Conservation (phyloP, 805 yeast genomes). For the Priceomyces melissophilus region DNA sequence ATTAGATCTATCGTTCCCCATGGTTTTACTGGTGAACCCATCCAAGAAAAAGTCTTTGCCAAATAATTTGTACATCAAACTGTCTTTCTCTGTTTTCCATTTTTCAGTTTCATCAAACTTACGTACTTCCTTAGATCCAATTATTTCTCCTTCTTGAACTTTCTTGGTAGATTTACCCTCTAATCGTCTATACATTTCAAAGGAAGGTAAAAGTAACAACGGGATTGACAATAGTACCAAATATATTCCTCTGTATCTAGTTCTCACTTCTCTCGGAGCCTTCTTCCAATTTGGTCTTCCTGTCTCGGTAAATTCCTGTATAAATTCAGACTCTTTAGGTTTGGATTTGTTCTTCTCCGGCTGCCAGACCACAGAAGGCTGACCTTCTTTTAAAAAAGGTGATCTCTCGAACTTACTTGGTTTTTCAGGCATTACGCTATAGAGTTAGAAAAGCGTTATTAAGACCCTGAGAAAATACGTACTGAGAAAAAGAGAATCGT, state of each 20-base stretch:
- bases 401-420: conserved; percentile 24
- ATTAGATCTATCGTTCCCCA: conserved; percentile 14
- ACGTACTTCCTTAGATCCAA: conserved; percentile 29
- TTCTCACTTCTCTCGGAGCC: conserved; percentile 37
- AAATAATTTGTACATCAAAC: conserved; percentile 35
- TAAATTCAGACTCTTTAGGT: conserved; percentile 28
- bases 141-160: conserved; percentile 38
- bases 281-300: conserved; percentile 43
- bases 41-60: conserved; percentile 42
- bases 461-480: neutral
- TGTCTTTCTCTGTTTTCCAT: conserved; percentile 36
- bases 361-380: conserved; percentile 5
- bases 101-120: conserved; percentile 38
- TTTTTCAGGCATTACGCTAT: conserved; percentile 4
- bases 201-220: conserved; percentile 27
- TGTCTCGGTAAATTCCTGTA: conserved; percentile 33
- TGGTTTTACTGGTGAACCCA: conserved; percentile 42
- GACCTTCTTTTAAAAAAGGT: conserved; percentile 28
- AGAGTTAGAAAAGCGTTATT: too few relatives aligned
- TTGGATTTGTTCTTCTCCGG: conserved; percentile 14
- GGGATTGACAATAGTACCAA: conserved; percentile 39
- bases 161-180: conserved; percentile 40
- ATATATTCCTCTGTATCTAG: conserved; percentile 35
- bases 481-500: neutral
- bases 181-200: conserved; percentile 32